These are phyloP conservation scores for Phialophora expanda DNA, from an alignment of 2,329 filamentous ascomycete species.

Conservation along the genomic window DNA sequence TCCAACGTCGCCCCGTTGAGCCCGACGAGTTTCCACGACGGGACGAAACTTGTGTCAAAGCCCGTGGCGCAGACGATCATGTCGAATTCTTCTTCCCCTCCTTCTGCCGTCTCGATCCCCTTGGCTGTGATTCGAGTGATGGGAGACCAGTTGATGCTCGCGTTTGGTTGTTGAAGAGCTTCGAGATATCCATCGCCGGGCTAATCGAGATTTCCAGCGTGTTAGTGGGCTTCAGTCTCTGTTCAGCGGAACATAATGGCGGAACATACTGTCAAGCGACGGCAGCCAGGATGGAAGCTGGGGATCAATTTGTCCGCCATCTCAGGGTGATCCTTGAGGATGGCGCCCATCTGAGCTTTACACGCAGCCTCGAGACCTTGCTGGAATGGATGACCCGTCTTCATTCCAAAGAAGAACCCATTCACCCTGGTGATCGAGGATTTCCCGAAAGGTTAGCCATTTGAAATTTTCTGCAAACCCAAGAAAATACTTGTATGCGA, in stretches of 20 bases:
- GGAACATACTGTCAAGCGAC: slow-evolving; percentile 39
- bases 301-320: slow-evolving; percentile 39
- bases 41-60: slow-evolving; percentile 61
- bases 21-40: slow-evolving; percentile 59
- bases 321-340: slow-evolving; percentile 31
- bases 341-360: slow-evolving; percentile 35
- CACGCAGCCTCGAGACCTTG: slow-evolving; percentile 17
- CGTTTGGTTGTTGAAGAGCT: slow-evolving; percentile 38
- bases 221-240: slow-evolving; percentile 38
- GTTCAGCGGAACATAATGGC: slow-evolving; percentile 42
- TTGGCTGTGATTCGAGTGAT: slow-evolving; percentile 38
- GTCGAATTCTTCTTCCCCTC: slow-evolving; percentile 54
- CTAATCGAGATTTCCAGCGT: slow-evolving; percentile 33
- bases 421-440: slow-evolving; percentile 30
- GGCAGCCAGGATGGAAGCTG: slow-evolving; percentile 39
- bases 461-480: slow-evolving; percentile 40
- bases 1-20: slow-evolving; percentile 47
- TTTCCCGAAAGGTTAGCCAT: slow-evolving; percentile 28
- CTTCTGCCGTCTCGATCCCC: slow-evolving; percentile 45
- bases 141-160: slow-evolving; percentile 34
- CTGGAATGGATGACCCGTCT: slow-evolving; percentile 15
- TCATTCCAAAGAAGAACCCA: slow-evolving; percentile 26
- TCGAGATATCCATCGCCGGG: slow-evolving; percentile 46
- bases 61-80: slow-evolving; percentile 65
- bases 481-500: slow-evolving; percentile 5